A percentile compares a stretch with the other conserved stretches of the same genome.
phyloP scores from a whole-genome alignment of 345 rosid species.

The Leavenworthia alabamica region DNA sequence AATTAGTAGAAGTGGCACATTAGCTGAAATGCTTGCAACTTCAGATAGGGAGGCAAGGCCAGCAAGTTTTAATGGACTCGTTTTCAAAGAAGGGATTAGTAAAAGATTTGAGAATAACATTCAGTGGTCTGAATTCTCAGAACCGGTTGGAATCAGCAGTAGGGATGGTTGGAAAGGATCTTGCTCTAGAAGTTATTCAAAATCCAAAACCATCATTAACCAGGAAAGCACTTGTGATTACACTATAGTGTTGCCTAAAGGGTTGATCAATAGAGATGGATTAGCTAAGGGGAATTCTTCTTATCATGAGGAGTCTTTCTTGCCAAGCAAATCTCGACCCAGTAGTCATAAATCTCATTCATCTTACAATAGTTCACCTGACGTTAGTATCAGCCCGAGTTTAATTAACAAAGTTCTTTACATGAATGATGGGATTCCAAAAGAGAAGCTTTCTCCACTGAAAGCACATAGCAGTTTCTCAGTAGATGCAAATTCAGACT shows the following conservation, averaged over 20 bases:
- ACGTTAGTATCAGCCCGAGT: slow-evolving; percentile 25
- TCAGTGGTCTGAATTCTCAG: too few relatives aligned
- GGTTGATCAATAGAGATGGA: too few relatives aligned
- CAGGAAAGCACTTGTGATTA: slow-evolving; percentile 39
- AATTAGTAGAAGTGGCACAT: slow-evolving; percentile 55
- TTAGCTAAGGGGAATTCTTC: too few relatives aligned
- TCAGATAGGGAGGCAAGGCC: slow-evolving; percentile 51
- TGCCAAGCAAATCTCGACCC: too few relatives aligned
- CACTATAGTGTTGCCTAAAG: slow-evolving; percentile 43
- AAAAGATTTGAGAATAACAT: slow-evolving; percentile 28
- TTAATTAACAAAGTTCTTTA: slow-evolving; percentile 24
- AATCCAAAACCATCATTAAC: slow-evolving; percentile 59
- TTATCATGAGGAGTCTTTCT: too few relatives aligned
- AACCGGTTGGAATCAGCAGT: slow-evolving; percentile 91
- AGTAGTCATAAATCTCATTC: too few relatives aligned
- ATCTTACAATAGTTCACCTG: too few relatives aligned
- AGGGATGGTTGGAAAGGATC: slow-evolving; percentile 92
- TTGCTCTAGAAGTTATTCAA: slow-evolving; percentile 36
- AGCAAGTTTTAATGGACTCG: slow-evolving; percentile 35
- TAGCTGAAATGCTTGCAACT: slow-evolving; percentile 89
- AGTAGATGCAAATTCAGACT: slow-evolving; percentile 32
- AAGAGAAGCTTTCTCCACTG: slow-evolving; percentile 36
- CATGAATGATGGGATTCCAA: slow-evolving; percentile 29
- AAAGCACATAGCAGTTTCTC: slow-evolving; percentile 31
- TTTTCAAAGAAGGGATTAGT: slow-evolving; percentile 30